Conservation (phyloP, 1,284 basidiomycete species). For the Cryptococcus hybrid region DNA sequence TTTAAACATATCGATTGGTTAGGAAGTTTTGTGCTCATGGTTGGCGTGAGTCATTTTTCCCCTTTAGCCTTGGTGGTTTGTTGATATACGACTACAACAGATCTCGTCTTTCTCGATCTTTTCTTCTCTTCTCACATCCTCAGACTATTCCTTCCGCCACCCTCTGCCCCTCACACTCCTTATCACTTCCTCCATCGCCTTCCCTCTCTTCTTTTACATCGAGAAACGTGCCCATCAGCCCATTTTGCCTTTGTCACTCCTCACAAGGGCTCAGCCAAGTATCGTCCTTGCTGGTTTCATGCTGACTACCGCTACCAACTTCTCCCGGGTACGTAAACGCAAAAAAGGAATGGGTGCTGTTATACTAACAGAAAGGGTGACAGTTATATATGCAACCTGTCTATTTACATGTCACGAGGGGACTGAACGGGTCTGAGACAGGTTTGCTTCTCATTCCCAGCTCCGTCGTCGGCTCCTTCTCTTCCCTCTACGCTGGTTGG, state of each 20-base stretch:
- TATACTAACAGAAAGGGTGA: neutral
- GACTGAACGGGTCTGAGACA: conserved; percentile 24
- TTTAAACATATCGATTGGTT: conserved; percentile 33
- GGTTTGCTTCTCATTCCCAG: conserved; percentile 28
- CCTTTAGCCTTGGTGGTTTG: neutral
- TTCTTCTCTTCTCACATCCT: conserved; percentile 26
- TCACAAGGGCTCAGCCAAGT: conserved; percentile 22
- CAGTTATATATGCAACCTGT: conserved; percentile 35
- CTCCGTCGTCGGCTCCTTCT: conserved; percentile 22
- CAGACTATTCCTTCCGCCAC: conserved; percentile 22
- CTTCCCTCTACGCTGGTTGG: conserved; percentile 35
- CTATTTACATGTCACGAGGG: conserved; percentile 32
- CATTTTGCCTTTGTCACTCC: conserved; percentile 27
- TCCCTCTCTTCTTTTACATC: conserved; percentile 23
- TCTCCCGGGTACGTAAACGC: conserved; percentile 21
- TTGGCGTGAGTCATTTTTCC: conserved; percentile 19
- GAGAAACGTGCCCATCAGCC: conserved; percentile 27
- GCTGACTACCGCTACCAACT: conserved; percentile 20
- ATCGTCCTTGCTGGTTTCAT: conserved; percentile 23
- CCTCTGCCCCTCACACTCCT: conserved; percentile 21
- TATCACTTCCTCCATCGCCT: conserved; percentile 8
- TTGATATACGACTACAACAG: conserved; percentile 5
- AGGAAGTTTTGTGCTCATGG: conserved; percentile 22
- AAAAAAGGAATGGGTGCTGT: neutral
- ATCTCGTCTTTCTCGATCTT: conserved; percentile 26